Evolutionary conservation across 441 rosid genomes (phyloP).

Genomic region (Gossypium davidsonii): DNA sequence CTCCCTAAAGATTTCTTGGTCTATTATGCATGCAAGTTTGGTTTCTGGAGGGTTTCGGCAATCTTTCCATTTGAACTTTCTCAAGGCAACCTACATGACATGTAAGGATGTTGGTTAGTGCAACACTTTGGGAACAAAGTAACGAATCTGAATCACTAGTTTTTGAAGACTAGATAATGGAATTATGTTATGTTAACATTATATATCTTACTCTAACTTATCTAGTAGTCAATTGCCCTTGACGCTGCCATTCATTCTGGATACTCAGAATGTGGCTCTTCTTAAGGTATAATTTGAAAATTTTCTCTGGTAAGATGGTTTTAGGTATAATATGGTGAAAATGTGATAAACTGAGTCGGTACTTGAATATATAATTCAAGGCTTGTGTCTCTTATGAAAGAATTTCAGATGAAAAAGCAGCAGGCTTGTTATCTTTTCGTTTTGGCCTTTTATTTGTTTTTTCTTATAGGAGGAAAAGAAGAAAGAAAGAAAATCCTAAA

Average conservation of each 20-base stretch:
- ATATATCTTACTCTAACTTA: not conserved
- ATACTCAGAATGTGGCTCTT: not conserved
- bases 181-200: not conserved
- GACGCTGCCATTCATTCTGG: not conserved
- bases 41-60: slow-evolving; percentile 44
- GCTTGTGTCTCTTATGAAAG: not conserved
- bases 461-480: not conserved
- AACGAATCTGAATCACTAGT: not conserved
- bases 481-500: not conserved
- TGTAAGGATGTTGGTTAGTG: not conserved
- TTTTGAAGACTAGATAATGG: not conserved
- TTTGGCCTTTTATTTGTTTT: not conserved
- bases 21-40: slow-evolving; percentile 53
- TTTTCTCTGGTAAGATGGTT: not conserved
- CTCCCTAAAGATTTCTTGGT: slow-evolving; percentile 55
- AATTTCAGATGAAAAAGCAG: not conserved
- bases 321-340: not conserved
- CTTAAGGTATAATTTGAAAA: not conserved
- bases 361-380: not conserved
- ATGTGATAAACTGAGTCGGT: not conserved
- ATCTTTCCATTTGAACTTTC: slow-evolving; percentile 66
- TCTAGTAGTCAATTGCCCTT: not conserved
- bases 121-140: not conserved
- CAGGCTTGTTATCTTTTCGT: not conserved
- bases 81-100: slow-evolving; percentile 42